A percentile compares a stretch with the other conserved stretches of the same genome.
These are phyloP conservation scores for Pontederia paniculata DNA, from an alignment of 176 grass and related monocot genomes.

Conservation along the genomic window DNA sequence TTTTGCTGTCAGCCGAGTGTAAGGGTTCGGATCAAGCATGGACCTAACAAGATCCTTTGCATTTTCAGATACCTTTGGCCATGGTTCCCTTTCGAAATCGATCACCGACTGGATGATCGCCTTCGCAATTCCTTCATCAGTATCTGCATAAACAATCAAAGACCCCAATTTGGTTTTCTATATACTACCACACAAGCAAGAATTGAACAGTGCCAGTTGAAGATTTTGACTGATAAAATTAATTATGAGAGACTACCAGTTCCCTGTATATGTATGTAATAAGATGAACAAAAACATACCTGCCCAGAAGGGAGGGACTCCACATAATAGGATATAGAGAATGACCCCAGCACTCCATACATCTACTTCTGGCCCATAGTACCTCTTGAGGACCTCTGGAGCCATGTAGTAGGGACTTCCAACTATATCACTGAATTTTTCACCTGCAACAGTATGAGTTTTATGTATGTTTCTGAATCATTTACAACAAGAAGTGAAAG, in stretches of 20 bases:
- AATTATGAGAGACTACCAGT: neutral
- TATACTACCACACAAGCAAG: too few species aligned
- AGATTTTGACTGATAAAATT: neutral
- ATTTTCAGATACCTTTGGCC: conserved; percentile 70
- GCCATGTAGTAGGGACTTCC: conserved; percentile 93
- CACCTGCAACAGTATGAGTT: conserved; percentile 16
- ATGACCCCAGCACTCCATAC: conserved; percentile 90
- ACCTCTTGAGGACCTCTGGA: conserved; percentile 53
- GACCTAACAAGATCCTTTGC: conserved; percentile 69
- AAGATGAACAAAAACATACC: conserved; percentile 14
- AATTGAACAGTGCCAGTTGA: neutral
- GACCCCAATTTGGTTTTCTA: too few species aligned
- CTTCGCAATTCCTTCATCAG: conserved; percentile 57
- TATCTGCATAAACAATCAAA: conserved; percentile 33
- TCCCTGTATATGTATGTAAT: neutral
- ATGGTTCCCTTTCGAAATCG: conserved; percentile 66
- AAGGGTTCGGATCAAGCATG: conserved; percentile 73
- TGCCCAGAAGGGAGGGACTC: conserved; percentile 75
- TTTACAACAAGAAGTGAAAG: neutral
- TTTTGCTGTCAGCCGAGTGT: conserved; percentile 36
- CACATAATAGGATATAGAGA: conserved; percentile 83
- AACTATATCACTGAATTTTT: conserved; percentile 71
- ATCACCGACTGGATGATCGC: conserved; percentile 49
- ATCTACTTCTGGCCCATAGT: conserved; percentile 66
- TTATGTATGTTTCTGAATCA: neutral